phyloP scores from a whole-genome alignment of 192 early-diverging fungal species.

The Cetraspora pellucida region DNA sequence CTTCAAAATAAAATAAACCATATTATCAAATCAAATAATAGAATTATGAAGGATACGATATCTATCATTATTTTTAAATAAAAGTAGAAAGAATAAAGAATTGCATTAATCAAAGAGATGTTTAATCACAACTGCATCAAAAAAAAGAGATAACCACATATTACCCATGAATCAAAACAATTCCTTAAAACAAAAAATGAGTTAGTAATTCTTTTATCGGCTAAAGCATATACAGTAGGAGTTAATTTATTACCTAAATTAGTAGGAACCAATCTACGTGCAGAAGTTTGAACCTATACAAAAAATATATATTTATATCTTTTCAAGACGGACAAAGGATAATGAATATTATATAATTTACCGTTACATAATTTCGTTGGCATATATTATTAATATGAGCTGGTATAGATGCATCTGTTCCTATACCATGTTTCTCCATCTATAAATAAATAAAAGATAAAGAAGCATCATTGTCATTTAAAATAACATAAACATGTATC shows the following conservation, averaged over 20 bases:
- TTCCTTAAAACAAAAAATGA: neutral
- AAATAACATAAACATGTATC: too few species aligned
- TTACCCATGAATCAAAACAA: slow-evolving; percentile 18
- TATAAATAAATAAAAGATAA: neutral
- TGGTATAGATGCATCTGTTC: slow-evolving; percentile 58
- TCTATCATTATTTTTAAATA: neutral
- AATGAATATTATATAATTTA: neutral
- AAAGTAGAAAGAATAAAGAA: too few species aligned
- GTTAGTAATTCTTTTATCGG: neutral
- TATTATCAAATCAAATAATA: neutral
- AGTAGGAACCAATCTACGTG: slow-evolving; percentile 50
- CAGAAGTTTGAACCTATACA: slow-evolving; percentile 39
- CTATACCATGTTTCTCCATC: slow-evolving; percentile 55
- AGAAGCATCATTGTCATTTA: neutral
- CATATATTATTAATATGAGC: slow-evolving; percentile 58
- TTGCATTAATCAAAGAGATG: too few species aligned
- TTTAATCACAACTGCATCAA: too few species aligned
- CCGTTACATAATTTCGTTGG: slow-evolving; percentile 51
- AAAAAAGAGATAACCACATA: neutral
- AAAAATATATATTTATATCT: neutral
- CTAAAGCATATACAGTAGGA: neutral
- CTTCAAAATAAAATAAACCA: neutral
- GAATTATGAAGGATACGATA: neutral
- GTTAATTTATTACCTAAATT: slow-evolving; percentile 46
- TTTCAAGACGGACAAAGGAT: neutral